Evolutionary conservation across 1,284 basidiomycete genomes (phyloP).

Genomic region (Tremellales sp.): DNA sequence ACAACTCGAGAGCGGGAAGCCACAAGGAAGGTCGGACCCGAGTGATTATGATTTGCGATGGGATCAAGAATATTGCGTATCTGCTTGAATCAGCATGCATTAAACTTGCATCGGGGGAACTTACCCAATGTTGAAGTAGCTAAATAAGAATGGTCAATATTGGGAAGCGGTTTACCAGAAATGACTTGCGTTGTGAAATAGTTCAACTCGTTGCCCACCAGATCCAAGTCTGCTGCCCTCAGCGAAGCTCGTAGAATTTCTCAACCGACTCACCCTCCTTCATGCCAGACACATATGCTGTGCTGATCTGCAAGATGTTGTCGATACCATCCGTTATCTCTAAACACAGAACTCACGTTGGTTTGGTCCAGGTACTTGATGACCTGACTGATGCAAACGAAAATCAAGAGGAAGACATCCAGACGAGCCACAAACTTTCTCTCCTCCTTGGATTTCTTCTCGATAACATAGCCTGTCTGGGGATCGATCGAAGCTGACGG

Average conservation of each 20-base stretch:
- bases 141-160: neutral
- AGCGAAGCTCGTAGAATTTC: neutral
- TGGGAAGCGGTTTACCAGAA: neutral
- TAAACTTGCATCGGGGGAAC: no score
- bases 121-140: slow-evolving; percentile 18
- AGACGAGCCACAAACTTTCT: slow-evolving; percentile 33
- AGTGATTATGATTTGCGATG: slow-evolving; percentile 37
- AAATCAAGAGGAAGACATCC: slow-evolving; percentile 35
- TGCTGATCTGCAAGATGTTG: slow-evolving; percentile 20
- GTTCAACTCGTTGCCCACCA: slow-evolving; percentile 68
- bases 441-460: slow-evolving; percentile 33
- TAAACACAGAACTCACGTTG: slow-evolving; percentile 55
- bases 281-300: slow-evolving; percentile 67
- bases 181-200: slow-evolving; percentile 36
- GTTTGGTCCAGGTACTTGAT: slow-evolving; percentile 30
- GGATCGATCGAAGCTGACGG: slow-evolving; percentile 21
- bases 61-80: slow-evolving; percentile 33
- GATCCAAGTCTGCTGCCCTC: slow-evolving; percentile 54
- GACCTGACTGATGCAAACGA: slow-evolving; percentile 25
- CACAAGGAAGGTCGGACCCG: slow-evolving; percentile 27
- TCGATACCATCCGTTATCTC: neutral
- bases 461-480: slow-evolving; percentile 25
- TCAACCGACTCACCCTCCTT: slow-evolving; percentile 54
- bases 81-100: no score
- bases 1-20: slow-evolving; percentile 27